phyloP scores from a whole-genome alignment of 2,329 filamentous ascomycete species.

The Aspergillus aculeatinus region DNA sequence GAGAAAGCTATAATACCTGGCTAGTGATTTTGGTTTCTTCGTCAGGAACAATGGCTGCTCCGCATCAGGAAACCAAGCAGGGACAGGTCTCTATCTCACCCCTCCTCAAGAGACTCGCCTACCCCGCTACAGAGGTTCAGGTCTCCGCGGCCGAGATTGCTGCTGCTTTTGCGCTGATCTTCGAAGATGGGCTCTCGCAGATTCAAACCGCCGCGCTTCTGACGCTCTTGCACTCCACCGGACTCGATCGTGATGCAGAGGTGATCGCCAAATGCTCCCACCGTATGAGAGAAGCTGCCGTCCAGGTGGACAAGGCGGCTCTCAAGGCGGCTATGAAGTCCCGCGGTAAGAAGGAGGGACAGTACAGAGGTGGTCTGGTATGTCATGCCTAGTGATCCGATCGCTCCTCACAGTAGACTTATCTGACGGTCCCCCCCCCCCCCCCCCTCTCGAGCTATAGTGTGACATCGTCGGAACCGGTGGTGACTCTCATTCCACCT shows the following conservation, averaged over 20 bases:
- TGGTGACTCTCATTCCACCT: constrained; percentile 94
- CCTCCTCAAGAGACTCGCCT: constrained; percentile 49
- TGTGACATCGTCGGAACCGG: constrained; percentile 97
- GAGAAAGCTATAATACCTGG: not conserved
- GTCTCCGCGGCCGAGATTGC: constrained; percentile 81
- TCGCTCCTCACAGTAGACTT: not conserved
- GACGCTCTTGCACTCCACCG: constrained; percentile 88
- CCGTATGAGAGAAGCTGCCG: constrained; percentile 79
- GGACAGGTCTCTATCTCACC: constrained; percentile 48
- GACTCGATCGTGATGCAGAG: constrained; percentile 77
- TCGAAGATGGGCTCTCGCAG: constrained; percentile 83
- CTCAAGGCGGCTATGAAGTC: constrained; percentile 62
- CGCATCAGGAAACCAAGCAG: constrained; percentile 26
- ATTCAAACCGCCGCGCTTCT: constrained; percentile 84
- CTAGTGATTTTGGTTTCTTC: not conserved
- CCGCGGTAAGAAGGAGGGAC: constrained; percentile 65
- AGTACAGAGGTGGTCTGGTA: constrained; percentile 81
- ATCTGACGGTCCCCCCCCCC: not conserved
- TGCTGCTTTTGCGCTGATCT: constrained; percentile 84
- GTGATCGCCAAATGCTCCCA: constrained; percentile 82
- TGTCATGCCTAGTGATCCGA: constrained; percentile 32
- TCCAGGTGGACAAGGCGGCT: constrained; percentile 64
- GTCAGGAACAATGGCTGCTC: constrained; percentile 26
- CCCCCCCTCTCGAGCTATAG: constrained; percentile 32
- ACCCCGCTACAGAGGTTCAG: constrained; percentile 44